phyloP scores from a whole-genome alignment of 495 filamentous ascomycete species.

The Lophiotrema nucula region DNA sequence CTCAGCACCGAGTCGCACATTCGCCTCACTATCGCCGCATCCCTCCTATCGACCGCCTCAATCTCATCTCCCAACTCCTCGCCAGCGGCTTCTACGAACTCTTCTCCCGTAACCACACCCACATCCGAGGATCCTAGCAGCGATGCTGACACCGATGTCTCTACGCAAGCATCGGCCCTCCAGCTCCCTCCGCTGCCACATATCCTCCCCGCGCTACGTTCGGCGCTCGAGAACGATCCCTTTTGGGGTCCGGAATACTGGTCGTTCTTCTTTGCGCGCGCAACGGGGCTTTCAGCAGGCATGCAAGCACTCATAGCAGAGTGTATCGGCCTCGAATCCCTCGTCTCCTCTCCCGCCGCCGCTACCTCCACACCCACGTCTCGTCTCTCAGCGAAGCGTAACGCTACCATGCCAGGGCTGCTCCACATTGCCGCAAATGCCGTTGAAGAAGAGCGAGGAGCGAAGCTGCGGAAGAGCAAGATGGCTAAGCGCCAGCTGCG shows the following conservation, averaged over 20 bases:
- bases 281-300: conserved; percentile 50
- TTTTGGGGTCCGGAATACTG: conserved; percentile 60
- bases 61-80: conserved; percentile 34
- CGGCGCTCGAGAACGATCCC: conserved; percentile 53
- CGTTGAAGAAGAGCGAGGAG: background rate
- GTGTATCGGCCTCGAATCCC: conserved; percentile 49
- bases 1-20: conserved; percentile 60
- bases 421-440: background rate
- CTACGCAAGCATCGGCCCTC: too few relatives aligned
- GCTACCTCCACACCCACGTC: background rate
- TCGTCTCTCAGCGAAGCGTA: background rate
- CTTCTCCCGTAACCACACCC: conserved; percentile 2
- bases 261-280: conserved; percentile 55
- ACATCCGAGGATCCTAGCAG: conserved; percentile 32
- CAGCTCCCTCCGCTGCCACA: conserved; percentile 50
- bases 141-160: conserved; percentile 32
- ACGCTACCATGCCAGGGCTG: background rate
- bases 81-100: background rate
- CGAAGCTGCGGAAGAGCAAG: conserved; percentile 16
- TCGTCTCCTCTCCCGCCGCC: conserved; percentile 22
- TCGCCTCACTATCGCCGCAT: conserved; percentile 57
- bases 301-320: conserved; percentile 57
- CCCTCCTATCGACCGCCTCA: conserved; percentile 49
- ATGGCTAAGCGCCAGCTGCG: conserved; percentile 31
- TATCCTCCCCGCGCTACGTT: conserved; percentile 55